Evolutionary conservation across 192 early-diverging fungal genomes (phyloP).

Genomic region (Cetraspora pellucida): DNA sequence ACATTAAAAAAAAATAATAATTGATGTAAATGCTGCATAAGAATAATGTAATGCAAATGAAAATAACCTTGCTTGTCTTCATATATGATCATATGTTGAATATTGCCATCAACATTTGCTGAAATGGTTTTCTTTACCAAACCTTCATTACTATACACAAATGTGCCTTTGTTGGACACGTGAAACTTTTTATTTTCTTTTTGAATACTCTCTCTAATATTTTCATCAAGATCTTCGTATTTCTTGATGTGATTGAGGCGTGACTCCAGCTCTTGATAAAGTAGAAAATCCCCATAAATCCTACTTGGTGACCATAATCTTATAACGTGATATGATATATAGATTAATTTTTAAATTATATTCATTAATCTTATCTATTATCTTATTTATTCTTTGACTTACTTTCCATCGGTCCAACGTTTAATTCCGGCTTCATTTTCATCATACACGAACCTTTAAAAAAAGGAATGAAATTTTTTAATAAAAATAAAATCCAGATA

Average conservation of each 20-base stretch:
- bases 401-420: constrained; percentile 48
- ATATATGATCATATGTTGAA: constrained; percentile 30
- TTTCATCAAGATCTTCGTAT: constrained; percentile 34
- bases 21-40: not conserved
- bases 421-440: constrained; percentile 43
- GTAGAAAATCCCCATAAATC: constrained; percentile 43
- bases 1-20: not conserved
- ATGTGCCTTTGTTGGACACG: constrained; percentile 43
- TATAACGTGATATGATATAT: not conserved
- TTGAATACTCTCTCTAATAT: constrained; percentile 33
- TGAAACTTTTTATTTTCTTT: constrained; percentile 37
- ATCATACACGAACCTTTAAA: constrained; percentile 45
- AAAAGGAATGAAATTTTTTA: not conserved
- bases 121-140: constrained; percentile 47
- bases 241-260: constrained; percentile 38
- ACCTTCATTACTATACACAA: constrained; percentile 43
- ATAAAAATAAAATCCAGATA: not conserved
- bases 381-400: not conserved
- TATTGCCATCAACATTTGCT: constrained; percentile 24
- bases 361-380: not conserved
- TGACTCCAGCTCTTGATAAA: constrained; percentile 42
- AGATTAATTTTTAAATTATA: not conserved
- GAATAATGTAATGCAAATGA: not conserved
- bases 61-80: not conserved
- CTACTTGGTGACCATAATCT: constrained; percentile 46